Conservation (phyloP, 2,329 filamentous ascomycete genomes). For the Cladosporium sp. region DNA sequence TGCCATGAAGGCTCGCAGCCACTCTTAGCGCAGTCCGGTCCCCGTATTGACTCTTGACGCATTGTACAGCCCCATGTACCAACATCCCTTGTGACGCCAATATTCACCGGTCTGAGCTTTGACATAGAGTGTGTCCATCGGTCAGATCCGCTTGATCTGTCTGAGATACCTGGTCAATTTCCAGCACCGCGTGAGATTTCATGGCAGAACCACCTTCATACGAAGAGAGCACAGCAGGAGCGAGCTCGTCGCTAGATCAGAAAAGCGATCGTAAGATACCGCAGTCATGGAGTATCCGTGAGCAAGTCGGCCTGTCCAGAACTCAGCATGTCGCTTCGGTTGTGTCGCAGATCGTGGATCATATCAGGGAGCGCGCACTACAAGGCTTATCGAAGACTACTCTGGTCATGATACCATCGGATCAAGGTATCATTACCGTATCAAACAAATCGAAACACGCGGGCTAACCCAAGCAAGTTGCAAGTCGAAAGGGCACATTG, state of each 20-base stretch:
- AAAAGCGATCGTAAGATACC: slow-evolving; percentile 16
- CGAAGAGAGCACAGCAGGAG: slow-evolving; percentile 20
- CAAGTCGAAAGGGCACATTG: slow-evolving; percentile 22
- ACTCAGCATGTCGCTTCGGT: slow-evolving; percentile 29
- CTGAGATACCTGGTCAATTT: too few species aligned
- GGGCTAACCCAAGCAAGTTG: slow-evolving; percentile 13
- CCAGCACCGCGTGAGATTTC: too few species aligned
- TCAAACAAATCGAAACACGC: neutral
- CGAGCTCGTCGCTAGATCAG: slow-evolving; percentile 3
- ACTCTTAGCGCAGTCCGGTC: neutral
- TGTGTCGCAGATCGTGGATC: slow-evolving; percentile 23
- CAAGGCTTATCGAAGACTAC: slow-evolving; percentile 26
- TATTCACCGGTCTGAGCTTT: too few species aligned
- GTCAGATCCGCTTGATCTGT: too few species aligned
- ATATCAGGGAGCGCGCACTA: slow-evolving; percentile 23
- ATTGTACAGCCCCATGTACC: neutral
- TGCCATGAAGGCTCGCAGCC: neutral
- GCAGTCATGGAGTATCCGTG: slow-evolving; percentile 25
- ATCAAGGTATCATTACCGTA: slow-evolving; percentile 24
- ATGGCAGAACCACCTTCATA: slow-evolving; percentile 29
- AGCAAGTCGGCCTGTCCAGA: slow-evolving; percentile 28
- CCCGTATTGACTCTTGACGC: neutral
- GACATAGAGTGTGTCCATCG: too few species aligned
- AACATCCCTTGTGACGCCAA: too few species aligned
- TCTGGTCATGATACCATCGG: slow-evolving; percentile 29